A percentile compares a stretch with the other conserved stretches of the same genome.
Evolutionary conservation across 805 yeast species (phyloP).

Genomic region (Kazachstania kunashirensis): DNA sequence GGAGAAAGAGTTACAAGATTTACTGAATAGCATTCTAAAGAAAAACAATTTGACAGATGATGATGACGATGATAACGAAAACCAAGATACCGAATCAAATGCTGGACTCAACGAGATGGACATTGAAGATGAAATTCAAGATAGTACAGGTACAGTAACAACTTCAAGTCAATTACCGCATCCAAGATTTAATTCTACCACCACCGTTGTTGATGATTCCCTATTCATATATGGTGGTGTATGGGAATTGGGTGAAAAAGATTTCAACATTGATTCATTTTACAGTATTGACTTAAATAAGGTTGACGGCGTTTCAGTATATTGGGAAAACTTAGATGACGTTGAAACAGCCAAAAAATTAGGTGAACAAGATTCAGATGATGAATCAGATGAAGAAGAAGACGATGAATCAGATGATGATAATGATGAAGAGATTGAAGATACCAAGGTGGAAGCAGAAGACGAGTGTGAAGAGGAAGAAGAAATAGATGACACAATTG

Average conservation of each 20-base stretch:
- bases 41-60: conserved; percentile 62
- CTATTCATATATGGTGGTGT: conserved; percentile 83
- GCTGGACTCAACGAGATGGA: conserved; percentile 32
- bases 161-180: conserved; percentile 65
- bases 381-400: conserved; percentile 53
- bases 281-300: conserved; percentile 79
- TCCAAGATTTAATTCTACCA: conserved; percentile 75
- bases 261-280: conserved; percentile 72
- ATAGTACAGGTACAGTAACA: conserved; percentile 36
- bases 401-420: conserved; percentile 64
- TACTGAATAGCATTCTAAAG: conserved; percentile 61
- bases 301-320: conserved; percentile 76
- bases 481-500: conserved; percentile 50
- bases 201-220: conserved; percentile 76
- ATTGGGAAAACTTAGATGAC: conserved; percentile 75
- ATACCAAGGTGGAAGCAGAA: conserved; percentile 35
- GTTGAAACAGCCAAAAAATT: conserved; percentile 41
- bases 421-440: conserved; percentile 41
- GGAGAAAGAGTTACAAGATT: conserved; percentile 74
- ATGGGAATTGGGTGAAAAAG: conserved; percentile 83
- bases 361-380: conserved; percentile 53
- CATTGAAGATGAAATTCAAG: conserved; percentile 31
- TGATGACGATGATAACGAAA: conserved; percentile 35
- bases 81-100: conserved; percentile 15
- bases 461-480: conserved; percentile 62